Evolutionary conservation across 1,139 yeast species (phyloP), one percentile per base, ranked within the genome.

Genomic region (Suhomyces yuchorum): DNA sequence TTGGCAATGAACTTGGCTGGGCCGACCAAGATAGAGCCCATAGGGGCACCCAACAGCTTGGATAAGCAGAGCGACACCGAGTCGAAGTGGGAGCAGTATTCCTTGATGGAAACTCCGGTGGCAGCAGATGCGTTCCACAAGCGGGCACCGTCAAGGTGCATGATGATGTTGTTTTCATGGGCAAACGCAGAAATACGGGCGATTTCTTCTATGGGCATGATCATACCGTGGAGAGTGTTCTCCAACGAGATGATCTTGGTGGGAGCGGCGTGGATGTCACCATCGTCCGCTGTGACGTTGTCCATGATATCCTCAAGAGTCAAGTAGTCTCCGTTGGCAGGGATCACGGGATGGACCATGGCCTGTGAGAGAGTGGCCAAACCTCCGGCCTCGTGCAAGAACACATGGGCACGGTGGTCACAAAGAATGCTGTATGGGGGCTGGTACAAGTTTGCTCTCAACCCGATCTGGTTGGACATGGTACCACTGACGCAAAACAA

Each of bases 181-280:
- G 77, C 71, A 51, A 73, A 75, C n/a, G 54, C 56, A 18, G 74
- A 60, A 46, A 75, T 75, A 48, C 62, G 66, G 44, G 56, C 57
- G 45, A 75, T 71, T 51, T 75, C 80, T 14, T 70, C 77, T 17
- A 75, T 44, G 2, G 80, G 80, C 54, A 65, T 67, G 17, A 75
- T 52, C 60, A 74, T 71, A 1, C 80, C 80, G 53, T 75, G 78
- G 44, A 74, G 61, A 18, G 80, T 74, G 56, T 75, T 75, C 51
- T 75, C 80, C 60, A 75, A 67, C 20, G 75, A 67, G 43, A 75
- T 73, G 40, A 75, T 65, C 52, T 73, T 73, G 14, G 79, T 75
- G n/a, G 80, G 79, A 12, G 78, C 77, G 4, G 66, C 66, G 55
- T 75, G 80, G 48, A 75, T 74, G 47, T 75, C 80, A 1, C 78